phyloP scores from a whole-genome alignment of 331 rosid species.

The Prunus yedoensis region DNA sequence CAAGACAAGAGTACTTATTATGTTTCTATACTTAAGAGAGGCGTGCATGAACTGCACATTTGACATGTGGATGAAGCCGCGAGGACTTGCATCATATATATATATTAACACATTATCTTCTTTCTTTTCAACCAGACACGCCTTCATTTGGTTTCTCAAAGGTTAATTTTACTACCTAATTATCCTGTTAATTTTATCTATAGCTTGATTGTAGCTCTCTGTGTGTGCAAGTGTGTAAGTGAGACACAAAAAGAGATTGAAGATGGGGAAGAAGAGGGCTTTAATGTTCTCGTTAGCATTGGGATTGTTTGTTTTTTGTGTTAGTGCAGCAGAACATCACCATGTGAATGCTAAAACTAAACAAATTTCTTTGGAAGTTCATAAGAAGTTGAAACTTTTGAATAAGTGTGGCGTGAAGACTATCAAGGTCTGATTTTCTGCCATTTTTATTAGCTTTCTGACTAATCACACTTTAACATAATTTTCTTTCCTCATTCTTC shows the following conservation, averaged over 20 bases:
- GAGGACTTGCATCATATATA: not conserved
- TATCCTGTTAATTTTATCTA: no score
- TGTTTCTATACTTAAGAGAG: no score
- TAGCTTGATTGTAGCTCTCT: not conserved
- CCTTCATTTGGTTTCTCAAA: not conserved
- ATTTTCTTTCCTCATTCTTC: no score
- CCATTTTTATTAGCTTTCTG: not conserved
- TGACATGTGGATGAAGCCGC: slow-evolving; percentile 10
- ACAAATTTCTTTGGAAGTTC: slow-evolving; percentile 9
- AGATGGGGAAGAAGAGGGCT: slow-evolving; percentile 21
- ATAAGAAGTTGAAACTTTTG: slow-evolving; percentile 49
- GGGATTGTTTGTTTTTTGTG: slow-evolving; percentile 14
- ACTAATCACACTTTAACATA: no score
- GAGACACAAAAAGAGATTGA: not conserved
- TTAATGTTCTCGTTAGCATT: slow-evolving; percentile 18
- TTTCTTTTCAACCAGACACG: not conserved
- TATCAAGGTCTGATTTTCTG: slow-evolving; percentile 34
- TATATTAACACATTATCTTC: not conserved
- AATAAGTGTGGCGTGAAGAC: slow-evolving; percentile 50
- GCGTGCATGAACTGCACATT: not conserved
- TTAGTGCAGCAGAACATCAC: not conserved
- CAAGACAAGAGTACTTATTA: no score
- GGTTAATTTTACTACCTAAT: no score
- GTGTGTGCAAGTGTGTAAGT: not conserved
- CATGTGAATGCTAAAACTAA: slow-evolving; percentile 27